Base-by-base conservation (phyloP, 164 flowering plant species). In the Amborella trichopoda region DNA sequence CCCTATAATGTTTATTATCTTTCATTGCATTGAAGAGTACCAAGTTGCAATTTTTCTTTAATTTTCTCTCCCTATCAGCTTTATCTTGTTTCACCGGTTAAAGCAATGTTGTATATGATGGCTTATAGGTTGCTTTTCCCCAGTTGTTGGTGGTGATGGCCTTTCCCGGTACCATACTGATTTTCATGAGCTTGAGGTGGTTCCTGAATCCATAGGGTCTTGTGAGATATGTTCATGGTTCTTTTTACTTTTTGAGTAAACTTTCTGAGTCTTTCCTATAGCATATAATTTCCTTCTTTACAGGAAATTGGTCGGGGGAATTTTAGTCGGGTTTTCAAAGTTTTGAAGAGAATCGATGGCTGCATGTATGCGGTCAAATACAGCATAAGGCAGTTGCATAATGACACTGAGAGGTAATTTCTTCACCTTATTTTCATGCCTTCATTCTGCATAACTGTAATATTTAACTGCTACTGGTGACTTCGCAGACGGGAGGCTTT, bases 281-380 rank as follows among this genome's bases (percentile, higher is more conserved):
- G n/a, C n/a, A n/a, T n/a, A 37, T 37, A 5, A 14, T 54, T 42
- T 40, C 40, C 19, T 37, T n/a, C 26, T 57, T 54, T 61, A 18
- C 74, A 87, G 99, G 75, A 72, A 74, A 82, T 91, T 62, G 99
- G 99, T 27, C 45, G 52, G 49, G 99, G 99, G 34, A 78, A 91
- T 67, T 91, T 91, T 66, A 87, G 87, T 49, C 66, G 70, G 43
- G 99, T 87, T 26, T 84, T 75, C 53, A 87, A 84, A 60, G 96
- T 66, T 23, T 49, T 87, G 68, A 91, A 82, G 71, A 80, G 96
- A 70, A 80, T 84, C 51, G 99, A 91, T 63, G 96, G 99, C 53
- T 84, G 95, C 60, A 48, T 91, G 71, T 87, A 91, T 70, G 99
- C 96, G n/a, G 95, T 91, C 49, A 91, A 91, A 55, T 77, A 60